Evolutionary conservation across 1,284 basidiomycete genomes (phyloP).

Genomic region (Ganoderma leucocontextum): DNA sequence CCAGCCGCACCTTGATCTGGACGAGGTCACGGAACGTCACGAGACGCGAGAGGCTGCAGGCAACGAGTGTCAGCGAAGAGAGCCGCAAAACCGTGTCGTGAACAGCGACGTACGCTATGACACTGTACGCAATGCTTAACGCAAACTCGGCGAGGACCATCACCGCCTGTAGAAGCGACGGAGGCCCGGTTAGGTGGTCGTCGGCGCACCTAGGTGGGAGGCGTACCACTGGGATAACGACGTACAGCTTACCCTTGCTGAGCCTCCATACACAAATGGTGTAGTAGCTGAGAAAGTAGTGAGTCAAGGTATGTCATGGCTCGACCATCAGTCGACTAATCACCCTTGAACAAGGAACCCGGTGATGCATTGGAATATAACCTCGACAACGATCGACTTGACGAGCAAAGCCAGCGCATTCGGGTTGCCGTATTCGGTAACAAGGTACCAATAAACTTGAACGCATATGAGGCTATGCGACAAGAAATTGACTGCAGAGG

Average conservation of each 20-base stretch:
- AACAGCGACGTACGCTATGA: not conserved
- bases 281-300: conserved; percentile 50
- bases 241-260: conserved; percentile 53
- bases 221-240: conserved; percentile 52
- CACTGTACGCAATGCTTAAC: conserved; percentile 25
- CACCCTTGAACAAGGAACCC: conserved; percentile 63
- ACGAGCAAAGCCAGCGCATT: conserved; percentile 39
- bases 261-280: conserved; percentile 63
- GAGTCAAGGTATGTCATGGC: not conserved
- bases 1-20: conserved; percentile 49
- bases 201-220: not conserved
- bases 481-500: not conserved
- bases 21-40: conserved; percentile 54
- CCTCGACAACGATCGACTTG: conserved; percentile 62
- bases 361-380: conserved; percentile 61
- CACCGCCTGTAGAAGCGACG: conserved; percentile 38
- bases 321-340: conserved; percentile 17
- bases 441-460: conserved; percentile 62
- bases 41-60: conserved; percentile 25
- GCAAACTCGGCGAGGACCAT: conserved; percentile 61
- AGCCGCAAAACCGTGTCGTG: not conserved
- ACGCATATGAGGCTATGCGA: not conserved
- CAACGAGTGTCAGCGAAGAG: not conserved
- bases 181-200: conserved; percentile 3
- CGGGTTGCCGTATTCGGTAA: conserved; percentile 55